phyloP scores from a whole-genome alignment of 352 stramenopile genomes.

The Hyphochytrium catenoides region DNA sequence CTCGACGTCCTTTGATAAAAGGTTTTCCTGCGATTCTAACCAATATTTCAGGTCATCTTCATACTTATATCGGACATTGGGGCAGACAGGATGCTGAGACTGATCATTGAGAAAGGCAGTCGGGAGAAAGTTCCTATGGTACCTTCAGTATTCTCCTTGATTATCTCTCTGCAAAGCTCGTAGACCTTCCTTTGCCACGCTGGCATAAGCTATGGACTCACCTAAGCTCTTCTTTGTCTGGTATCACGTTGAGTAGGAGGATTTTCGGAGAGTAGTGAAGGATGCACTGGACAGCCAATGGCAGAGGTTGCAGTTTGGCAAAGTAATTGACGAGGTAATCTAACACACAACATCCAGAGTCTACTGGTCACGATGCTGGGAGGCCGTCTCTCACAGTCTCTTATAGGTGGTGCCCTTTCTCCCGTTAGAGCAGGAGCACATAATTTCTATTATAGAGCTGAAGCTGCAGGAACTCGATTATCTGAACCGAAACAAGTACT shows the following conservation, averaged over 20 bases:
- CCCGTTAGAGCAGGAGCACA: slow-evolving; percentile 52
- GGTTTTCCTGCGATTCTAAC: too few relatives aligned
- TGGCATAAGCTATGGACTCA: too few relatives aligned
- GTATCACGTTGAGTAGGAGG: too few relatives aligned
- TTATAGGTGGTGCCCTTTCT: slow-evolving; percentile 55
- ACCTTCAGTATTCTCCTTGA: too few relatives aligned
- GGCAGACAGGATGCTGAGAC: slow-evolving; percentile 42
- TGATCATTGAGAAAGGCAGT: slow-evolving; percentile 50
- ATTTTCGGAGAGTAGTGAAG: slow-evolving; percentile 48
- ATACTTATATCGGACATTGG: slow-evolving; percentile 67
- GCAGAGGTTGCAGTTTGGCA: slow-evolving; percentile 61
- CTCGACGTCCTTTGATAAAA: too few relatives aligned
- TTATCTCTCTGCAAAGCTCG: too few relatives aligned
- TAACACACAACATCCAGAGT: too few relatives aligned
- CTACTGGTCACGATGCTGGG: too few relatives aligned
- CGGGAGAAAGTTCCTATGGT: slow-evolving; percentile 28
- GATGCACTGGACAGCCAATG: slow-evolving; percentile 46
- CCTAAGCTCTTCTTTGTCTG: too few relatives aligned
- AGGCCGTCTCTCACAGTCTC: too few relatives aligned
- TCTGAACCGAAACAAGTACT: slow-evolving; percentile 43
- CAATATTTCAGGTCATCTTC: slow-evolving; percentile 44
- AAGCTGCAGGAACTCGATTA: slow-evolving; percentile 44
- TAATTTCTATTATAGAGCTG: slow-evolving; percentile 42
- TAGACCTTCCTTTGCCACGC: too few relatives aligned
- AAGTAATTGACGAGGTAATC: slow-evolving; percentile 52